Conservation (phyloP, 1,284 basidiomycete genomes). For the Ceratobasidium sp. region DNA sequence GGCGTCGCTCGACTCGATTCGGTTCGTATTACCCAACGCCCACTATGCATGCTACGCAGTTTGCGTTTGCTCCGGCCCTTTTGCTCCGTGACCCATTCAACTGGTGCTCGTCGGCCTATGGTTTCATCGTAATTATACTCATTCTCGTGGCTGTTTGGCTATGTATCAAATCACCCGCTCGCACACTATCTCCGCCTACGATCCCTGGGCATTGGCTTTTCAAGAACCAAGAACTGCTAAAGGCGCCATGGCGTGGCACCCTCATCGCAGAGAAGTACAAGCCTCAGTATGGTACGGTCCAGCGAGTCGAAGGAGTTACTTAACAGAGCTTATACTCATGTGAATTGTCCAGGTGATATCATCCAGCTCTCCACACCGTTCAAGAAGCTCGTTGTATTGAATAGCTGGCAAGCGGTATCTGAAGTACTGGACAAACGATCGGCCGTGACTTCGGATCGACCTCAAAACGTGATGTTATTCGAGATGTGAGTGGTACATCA, state of each 20-base stretch:
- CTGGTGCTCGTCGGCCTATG: neutral
- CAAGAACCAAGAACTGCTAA: constrained; percentile 5
- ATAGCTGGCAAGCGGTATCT: constrained; percentile 1
- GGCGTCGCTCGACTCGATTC: too few relatives aligned
- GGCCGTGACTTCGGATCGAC: constrained; percentile 4
- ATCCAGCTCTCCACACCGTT: neutral
- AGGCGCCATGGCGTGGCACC: constrained; percentile 1
- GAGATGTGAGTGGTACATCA: constrained; percentile 30
- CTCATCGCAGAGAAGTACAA: constrained; percentile 18
- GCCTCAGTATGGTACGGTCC: constrained; percentile 1
- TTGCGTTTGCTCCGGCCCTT: too few relatives aligned
- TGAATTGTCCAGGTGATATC: neutral
- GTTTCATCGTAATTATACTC: too few relatives aligned
- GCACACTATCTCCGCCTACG: neutral
- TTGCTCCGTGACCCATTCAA: neutral
- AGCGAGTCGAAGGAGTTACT: too few relatives aligned
- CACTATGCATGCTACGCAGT: too few relatives aligned
- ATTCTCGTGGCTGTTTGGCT: neutral
- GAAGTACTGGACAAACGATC: constrained; percentile 21
- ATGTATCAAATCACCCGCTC: neutral
- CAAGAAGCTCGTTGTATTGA: constrained; percentile 18
- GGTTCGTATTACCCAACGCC: too few relatives aligned
- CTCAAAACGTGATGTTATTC: constrained; percentile 18
- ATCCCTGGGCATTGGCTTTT: constrained; percentile 35
- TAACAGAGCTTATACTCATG: too few relatives aligned